Evolutionary conservation across 1,139 yeast genomes (phyloP).

Genomic region (Taiozyma sp.): DNA sequence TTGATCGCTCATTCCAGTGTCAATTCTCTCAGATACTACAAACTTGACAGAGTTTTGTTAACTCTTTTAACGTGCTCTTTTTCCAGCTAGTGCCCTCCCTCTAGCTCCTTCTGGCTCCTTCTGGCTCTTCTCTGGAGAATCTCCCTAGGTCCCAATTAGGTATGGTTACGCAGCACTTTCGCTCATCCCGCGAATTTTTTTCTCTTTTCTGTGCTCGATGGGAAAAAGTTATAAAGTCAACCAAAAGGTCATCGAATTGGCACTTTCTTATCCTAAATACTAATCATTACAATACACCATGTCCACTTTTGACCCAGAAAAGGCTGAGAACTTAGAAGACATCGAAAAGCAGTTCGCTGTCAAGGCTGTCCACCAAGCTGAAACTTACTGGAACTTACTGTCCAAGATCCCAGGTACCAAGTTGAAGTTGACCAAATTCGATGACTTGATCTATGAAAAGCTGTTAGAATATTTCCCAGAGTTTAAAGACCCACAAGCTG

Average conservation of each 20-base stretch:
- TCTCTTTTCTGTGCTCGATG: not conserved
- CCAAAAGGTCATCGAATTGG: not conserved
- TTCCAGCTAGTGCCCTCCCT: not conserved
- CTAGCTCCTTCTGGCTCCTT: not conserved
- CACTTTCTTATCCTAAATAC: not conserved
- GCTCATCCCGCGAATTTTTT: not conserved
- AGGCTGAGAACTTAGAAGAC: constrained; percentile 59
- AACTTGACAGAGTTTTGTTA: too few species aligned
- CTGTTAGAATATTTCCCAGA: constrained; percentile 82
- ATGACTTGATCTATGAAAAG: constrained; percentile 75
- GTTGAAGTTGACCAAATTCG: constrained; percentile 72
- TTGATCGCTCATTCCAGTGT: too few species aligned
- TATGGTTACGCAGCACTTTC: not conserved
- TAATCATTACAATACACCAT: not conserved
- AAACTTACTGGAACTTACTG: constrained; percentile 85
- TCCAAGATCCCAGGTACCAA: constrained; percentile 73
- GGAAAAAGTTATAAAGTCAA: not conserved
- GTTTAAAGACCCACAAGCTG: constrained; percentile 53
- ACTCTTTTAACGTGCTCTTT: too few species aligned
- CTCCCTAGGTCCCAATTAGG: not conserved
- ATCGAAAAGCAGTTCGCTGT: constrained; percentile 97
- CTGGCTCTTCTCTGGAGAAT: not conserved
- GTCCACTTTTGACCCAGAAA: constrained; percentile 45
- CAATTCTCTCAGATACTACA: too few species aligned
- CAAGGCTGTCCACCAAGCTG: constrained; percentile 94